phyloP scores from a whole-genome alignment of 78 protist genomes.

The Guillardia theta region DNA sequence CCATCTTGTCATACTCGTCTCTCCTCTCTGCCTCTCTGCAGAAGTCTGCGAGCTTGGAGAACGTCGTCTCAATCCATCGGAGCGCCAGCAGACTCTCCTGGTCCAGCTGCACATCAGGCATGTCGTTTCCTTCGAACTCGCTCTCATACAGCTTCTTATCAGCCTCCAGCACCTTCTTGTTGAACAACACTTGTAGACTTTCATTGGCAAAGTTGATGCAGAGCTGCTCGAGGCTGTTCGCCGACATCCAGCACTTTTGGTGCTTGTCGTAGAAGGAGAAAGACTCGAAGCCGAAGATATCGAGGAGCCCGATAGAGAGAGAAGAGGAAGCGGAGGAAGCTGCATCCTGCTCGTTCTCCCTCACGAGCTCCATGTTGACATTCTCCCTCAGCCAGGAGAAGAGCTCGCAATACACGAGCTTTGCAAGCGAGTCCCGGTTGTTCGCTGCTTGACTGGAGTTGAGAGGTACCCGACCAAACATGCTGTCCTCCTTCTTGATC shows the following conservation, averaged over 20 bases:
- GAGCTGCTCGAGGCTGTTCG: constrained; percentile 85
- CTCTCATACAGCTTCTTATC: constrained; percentile 46
- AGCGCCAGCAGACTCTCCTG: neutral
- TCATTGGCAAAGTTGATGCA: constrained; percentile 87
- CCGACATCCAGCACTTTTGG: neutral
- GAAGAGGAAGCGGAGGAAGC: neutral
- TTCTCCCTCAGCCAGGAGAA: constrained; percentile 25
- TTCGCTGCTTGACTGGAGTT: neutral
- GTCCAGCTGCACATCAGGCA: constrained; percentile 1
- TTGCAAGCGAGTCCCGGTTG: constrained; percentile 61
- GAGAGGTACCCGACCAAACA: neutral
- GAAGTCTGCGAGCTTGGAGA: neutral
- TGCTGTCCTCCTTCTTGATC: neutral
- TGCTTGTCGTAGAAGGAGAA: neutral
- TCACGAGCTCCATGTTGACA: constrained; percentile 27
- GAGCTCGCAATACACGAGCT: constrained; percentile 83
- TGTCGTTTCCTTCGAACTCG: neutral
- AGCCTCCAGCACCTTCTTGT: constrained; percentile 77
- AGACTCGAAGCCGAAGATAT: constrained; percentile 57
- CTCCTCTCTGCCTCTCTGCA: neutral
- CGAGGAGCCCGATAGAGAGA: constrained; percentile 47
- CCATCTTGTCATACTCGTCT: constrained; percentile 17
- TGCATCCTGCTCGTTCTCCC: neutral
- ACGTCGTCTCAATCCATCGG: neutral
- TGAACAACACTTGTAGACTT: constrained; percentile 86